Percentiles rank a stretch among this genome's conserved stretches.
Conservation (phyloP, 1,284 basidiomycete species). For the Ceratobasidium sp. region DNA sequence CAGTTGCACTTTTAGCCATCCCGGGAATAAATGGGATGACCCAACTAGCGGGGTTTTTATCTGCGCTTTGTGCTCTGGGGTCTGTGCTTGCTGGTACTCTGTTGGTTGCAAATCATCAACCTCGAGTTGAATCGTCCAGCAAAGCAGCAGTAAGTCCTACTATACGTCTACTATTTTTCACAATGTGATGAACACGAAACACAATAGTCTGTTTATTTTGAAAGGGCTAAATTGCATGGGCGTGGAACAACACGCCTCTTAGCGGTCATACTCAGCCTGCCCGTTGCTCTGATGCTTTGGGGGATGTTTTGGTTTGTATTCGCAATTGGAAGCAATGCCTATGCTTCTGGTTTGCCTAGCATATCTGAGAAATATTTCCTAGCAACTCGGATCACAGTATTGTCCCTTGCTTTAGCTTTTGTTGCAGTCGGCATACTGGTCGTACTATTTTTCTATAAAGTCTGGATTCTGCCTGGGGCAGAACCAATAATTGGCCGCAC, state of each 20-base stretch:
- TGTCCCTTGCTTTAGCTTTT: neutral
- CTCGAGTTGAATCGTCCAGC: neutral
- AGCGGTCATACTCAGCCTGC: conserved; percentile 3
- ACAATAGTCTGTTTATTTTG: neutral
- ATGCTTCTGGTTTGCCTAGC: neutral
- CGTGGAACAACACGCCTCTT: neutral
- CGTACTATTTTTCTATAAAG: neutral
- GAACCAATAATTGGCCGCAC: neutral
- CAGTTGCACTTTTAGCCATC: neutral
- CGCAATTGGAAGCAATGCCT: no score
- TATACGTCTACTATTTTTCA: no score
- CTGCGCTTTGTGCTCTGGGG: neutral
- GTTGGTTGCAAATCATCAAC: neutral
- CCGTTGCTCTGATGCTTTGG: neutral
- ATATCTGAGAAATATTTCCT: neutral
- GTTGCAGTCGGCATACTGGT: neutral
- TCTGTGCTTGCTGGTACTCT: conserved; percentile 1
- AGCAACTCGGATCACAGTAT: neutral
- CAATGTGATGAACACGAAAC: no score
- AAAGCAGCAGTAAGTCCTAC: neutral
- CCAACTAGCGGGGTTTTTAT: neutral
- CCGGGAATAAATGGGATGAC: neutral
- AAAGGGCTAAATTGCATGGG: neutral
- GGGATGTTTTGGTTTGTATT: no score
- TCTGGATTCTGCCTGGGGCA: neutral